Base-by-base conservation (phyloP, 768 basidiomycete species). In the Mycena alexandri region DNA sequence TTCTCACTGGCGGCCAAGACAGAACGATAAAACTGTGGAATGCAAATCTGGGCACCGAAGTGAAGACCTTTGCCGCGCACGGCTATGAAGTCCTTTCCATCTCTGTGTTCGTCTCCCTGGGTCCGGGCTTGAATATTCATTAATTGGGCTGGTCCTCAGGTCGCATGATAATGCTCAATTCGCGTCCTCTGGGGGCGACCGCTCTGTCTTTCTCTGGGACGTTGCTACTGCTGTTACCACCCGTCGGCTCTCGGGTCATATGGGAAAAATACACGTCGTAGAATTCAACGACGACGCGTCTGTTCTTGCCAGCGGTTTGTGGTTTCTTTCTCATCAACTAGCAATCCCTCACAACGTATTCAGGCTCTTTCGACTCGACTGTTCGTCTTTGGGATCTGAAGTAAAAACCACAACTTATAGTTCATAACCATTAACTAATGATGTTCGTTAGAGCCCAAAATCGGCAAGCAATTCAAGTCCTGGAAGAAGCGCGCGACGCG, bases 31-130 rank as follows among this genome's bases (percentile, higher is more conserved):
- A 93, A 53, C 87, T 99, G 43, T 98, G 95, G 93, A 99, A 99
- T 78, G 92, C 95, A 5, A 83, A 82, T 59, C 79, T 88, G 36
- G 98, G 96, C 24, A 85, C 89, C n/a, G 90, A 97, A 80, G 94
- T 99, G 80, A 98, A 98, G 80, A 77, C 84, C 0, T 99, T 98
- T 77, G 82, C 89, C 63, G 94, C 94, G 11, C 97, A 99, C 77
- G 97, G 95, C 33, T 97, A 98, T 77, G 98, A 99, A 76, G 93
- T 99, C 5, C 86, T 99, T 46, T 93, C 94, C 2, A 82, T 99
- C 54, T 86, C 93, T 53, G 92, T 98, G 96, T 96, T 74, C 74
- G 93, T 82, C 47, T 65, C 36, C 52, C 41, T 17, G 21, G 41
- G 46, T 69, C 61, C 56, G 8, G 51, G 50, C 43, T 9, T 12